These are phyloP conservation scores for Suhomyces emberorum DNA, from an alignment of 805 yeast species.

Conservation along the genomic window DNA sequence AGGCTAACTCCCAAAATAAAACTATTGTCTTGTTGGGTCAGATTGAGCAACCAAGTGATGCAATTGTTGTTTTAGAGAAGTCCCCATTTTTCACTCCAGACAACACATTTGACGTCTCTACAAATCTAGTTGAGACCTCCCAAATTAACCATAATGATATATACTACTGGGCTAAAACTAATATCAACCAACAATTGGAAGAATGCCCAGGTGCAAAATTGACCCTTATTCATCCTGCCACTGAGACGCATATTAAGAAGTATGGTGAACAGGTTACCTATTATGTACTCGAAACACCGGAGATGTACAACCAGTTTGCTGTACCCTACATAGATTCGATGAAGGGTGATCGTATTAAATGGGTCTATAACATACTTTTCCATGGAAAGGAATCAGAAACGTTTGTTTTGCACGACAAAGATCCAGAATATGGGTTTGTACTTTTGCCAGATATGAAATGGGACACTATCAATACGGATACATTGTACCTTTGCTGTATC, in stretches of 20 bases:
- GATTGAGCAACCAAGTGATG: conserved; percentile 51
- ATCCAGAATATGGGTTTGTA: conserved; percentile 59
- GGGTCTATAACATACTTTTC: conserved; percentile 85
- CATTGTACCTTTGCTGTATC: conserved; percentile 76
- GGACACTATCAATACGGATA: conserved; percentile 70
- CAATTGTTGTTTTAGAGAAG: conserved; percentile 73
- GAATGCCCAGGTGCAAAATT: conserved; percentile 61
- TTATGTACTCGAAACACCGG: conserved; percentile 77
- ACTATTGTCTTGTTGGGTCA: conserved; percentile 63
- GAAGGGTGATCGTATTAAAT: conserved; percentile 74
- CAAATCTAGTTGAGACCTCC: conserved; percentile 19
- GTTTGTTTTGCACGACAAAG: conserved; percentile 62
- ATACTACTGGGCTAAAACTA: conserved; percentile 74
- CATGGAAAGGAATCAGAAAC: conserved; percentile 83
- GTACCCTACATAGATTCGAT: conserved; percentile 73
- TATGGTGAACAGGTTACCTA: conserved; percentile 59
- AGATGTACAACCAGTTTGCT: conserved; percentile 57
- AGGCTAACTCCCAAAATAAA: conserved; percentile 66
- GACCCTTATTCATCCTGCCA: conserved; percentile 85
- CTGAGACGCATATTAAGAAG: conserved; percentile 77
- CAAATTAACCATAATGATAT: conserved; percentile 72
- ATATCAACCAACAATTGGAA: conserved; percentile 45
- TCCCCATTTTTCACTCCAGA: conserved; percentile 49
- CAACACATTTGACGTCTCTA: conserved; percentile 7
- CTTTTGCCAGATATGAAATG: conserved; percentile 95